phyloP scores from a whole-genome alignment of 2,329 filamentous ascomycete species.

The Leptographium flavum region DNA sequence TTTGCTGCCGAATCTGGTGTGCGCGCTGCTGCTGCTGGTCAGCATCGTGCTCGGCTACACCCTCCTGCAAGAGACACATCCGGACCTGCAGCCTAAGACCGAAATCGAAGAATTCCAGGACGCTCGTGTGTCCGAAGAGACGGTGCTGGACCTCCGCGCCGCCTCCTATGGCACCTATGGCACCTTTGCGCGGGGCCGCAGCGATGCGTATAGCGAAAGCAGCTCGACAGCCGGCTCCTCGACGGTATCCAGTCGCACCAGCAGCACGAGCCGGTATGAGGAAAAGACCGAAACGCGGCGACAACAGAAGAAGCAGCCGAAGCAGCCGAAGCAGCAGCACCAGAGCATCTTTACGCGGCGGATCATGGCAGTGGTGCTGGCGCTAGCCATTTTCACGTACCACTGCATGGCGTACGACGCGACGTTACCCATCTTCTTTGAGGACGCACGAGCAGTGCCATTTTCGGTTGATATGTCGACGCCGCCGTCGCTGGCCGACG shows the following conservation, averaged over 20 bases:
- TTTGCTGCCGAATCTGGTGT: slow-evolving; percentile 77
- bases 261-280: slow-evolving; percentile 6
- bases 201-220: neutral
- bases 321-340: slow-evolving; percentile 12
- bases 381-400: slow-evolving; percentile 81
- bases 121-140: too few relatives aligned
- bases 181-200: slow-evolving; percentile 34
- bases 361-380: slow-evolving; percentile 64
- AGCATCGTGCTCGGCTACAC: slow-evolving; percentile 73
- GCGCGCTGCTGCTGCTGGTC: slow-evolving; percentile 58
- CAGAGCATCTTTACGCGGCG: slow-evolving; percentile 36
- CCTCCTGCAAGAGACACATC: slow-evolving; percentile 78
- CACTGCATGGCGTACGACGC: slow-evolving; percentile 94
- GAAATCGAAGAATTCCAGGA: too few relatives aligned
- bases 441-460: slow-evolving; percentile 47
- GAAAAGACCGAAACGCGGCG: neutral
- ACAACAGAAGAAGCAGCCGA: slow-evolving; percentile 12
- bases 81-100: slow-evolving; percentile 48
- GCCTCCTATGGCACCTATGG: slow-evolving; percentile 68
- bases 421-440: slow-evolving; percentile 81
- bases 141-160: too few relatives aligned
- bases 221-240: neutral
- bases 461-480: slow-evolving; percentile 17
- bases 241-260: slow-evolving; percentile 9
- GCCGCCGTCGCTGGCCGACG: neutral